Base-by-base conservation (phyloP, 164 flowering plant species). In the Protea cynaroides region DNA sequence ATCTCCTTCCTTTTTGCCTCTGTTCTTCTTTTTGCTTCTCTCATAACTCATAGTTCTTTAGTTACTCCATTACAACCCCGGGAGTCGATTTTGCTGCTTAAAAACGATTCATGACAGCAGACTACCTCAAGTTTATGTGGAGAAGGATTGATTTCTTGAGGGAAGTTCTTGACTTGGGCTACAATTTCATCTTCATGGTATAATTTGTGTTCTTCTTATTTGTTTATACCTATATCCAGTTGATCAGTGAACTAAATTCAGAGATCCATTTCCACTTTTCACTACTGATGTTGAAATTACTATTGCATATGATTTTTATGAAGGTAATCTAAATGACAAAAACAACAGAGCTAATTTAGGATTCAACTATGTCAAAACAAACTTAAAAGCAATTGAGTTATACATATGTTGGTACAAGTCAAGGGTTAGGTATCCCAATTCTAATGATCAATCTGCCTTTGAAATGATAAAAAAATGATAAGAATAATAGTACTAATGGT, bases 101-200 rank as follows among this genome's bases (percentile, higher is more conserved):
- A 59, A 70, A 70, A 40, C 38, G 40, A 22, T 78, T 69, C 61
- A 67, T 65, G 68, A 44, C 72, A 7, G 60, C 69, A 0, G 62
- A 70, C 51, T 65, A 65, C 64, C 60, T 67, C 46, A 74, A 40
- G 50, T 22, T 71, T 37, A 65, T 50, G 64, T 65, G 73, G 76
- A 69, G 67, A 51, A 74, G 73, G 60, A 68, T 66, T 40, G 52
- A 63, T 0, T 56, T 79, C 52, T 56, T 80, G 29, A 37, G 22
- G 0, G 12, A 17, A 3, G 77, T 80, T 1, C 68, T 77, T 19
- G 61, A 76, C 22, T 55, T 79, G 71, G 86, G 84, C 4, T 80
- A 80, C 75, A 75, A 61, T 52, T 56, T 78, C 7, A 21, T 75
- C 23, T 82, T 66, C 72, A 80, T 81, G 10, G 85, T 79, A 69